Evolutionary conservation across 768 basidiomycete species (phyloP).

Genomic region (Collybia sp.): DNA sequence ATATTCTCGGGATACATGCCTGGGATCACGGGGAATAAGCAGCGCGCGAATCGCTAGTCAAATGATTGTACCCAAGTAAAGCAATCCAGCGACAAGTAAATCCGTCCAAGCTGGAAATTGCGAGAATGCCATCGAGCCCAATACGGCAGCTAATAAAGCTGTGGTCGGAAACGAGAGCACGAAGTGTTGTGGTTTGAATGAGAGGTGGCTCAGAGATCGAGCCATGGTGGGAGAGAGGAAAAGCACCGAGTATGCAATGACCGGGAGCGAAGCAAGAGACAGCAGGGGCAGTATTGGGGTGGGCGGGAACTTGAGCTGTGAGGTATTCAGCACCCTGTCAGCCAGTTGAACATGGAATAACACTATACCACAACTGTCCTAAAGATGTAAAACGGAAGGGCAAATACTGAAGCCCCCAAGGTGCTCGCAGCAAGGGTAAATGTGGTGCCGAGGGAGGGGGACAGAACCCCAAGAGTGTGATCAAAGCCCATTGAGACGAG

Average conservation of each 20-base stretch:
- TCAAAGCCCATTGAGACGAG: constrained; percentile 58
- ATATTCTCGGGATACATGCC: constrained; percentile 49
- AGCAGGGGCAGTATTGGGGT: constrained; percentile 51
- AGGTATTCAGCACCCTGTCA: neutral
- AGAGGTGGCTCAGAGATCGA: constrained; percentile 39
- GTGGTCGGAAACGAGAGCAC: constrained; percentile 53
- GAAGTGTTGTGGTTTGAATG: constrained; percentile 53
- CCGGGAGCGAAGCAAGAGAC: constrained; percentile 54
- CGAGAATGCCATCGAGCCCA: constrained; percentile 64
- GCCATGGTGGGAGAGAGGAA: constrained; percentile 52
- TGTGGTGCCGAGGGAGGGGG: constrained; percentile 52
- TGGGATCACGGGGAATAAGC: constrained; percentile 13
- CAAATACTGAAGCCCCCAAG: constrained; percentile 59
- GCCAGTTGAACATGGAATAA: neutral
- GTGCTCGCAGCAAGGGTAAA: constrained; percentile 52
- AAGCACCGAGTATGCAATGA: constrained; percentile 59
- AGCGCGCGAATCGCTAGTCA: neutral
- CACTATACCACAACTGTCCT: constrained; percentile 51
- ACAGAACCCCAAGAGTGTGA: constrained; percentile 53
- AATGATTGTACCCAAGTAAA: constrained; percentile 54
- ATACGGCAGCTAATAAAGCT: constrained; percentile 39
- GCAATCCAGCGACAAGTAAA: constrained; percentile 45
- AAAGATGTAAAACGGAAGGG: constrained; percentile 61
- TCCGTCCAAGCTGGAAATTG: constrained; percentile 58
- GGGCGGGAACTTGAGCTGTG: constrained; percentile 44